phyloP scores from a whole-genome alignment of 495 filamentous ascomycete species.

The Bryoglossum gracile region DNA sequence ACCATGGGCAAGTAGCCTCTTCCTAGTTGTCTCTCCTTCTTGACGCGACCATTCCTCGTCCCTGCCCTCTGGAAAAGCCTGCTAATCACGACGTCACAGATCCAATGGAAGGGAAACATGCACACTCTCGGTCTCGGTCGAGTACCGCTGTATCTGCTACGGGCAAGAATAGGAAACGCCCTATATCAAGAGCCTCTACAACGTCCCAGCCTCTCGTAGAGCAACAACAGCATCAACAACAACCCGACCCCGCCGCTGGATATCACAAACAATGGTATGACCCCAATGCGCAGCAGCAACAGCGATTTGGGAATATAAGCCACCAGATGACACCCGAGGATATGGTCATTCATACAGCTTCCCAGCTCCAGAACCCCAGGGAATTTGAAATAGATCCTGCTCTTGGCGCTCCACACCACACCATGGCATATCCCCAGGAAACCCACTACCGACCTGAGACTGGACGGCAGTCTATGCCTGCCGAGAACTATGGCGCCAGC shows the following conservation, averaged over 20 bases:
- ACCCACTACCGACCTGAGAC: slow-evolving; percentile 16
- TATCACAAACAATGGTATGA: slow-evolving; percentile 41
- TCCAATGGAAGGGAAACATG: slow-evolving; percentile 14
- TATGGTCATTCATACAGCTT: slow-evolving; percentile 52
- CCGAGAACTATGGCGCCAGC: slow-evolving; percentile 47
- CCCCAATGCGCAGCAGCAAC: slow-evolving; percentile 26
- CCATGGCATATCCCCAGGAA: slow-evolving; percentile 22
- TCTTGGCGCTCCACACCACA: slow-evolving; percentile 27
- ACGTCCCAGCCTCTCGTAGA: slow-evolving; percentile 69
- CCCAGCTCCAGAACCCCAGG: slow-evolving; percentile 43
- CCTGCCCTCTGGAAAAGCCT: neutral
- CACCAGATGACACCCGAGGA: slow-evolving; percentile 56
- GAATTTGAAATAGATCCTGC: slow-evolving; percentile 35
- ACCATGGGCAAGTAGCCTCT: slow-evolving; percentile 18
- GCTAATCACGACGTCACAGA: slow-evolving; percentile 20
- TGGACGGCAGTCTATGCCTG: slow-evolving; percentile 39
- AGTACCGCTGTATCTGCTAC: slow-evolving; percentile 48
- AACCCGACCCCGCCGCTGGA: slow-evolving; percentile 9
- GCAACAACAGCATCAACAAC: slow-evolving; percentile 49
- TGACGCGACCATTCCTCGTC: neutral
- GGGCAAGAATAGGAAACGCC: slow-evolving; percentile 56
- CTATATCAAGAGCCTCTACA: slow-evolving; percentile 75
- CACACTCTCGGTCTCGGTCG: slow-evolving; percentile 43
- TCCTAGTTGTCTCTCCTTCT: too few relatives aligned
- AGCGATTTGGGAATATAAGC: slow-evolving; percentile 22